Evolutionary conservation across 352 stramenopile species (phyloP).

Genomic region (Phytophthora ohioensis): DNA sequence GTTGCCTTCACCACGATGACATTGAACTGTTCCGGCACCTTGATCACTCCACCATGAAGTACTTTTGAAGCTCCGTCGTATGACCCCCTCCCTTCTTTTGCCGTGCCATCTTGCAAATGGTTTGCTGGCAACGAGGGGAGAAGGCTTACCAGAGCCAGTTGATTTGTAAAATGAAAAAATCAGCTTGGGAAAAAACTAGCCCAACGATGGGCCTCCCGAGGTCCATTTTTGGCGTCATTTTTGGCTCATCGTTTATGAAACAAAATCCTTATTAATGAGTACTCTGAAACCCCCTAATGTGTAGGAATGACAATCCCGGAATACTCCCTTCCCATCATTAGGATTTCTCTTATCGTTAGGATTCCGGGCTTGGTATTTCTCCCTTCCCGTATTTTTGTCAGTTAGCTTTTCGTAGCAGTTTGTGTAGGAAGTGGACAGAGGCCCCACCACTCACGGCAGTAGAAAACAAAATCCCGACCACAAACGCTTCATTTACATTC

Average conservation of each 20-base stretch:
- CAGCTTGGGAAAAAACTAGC: neutral
- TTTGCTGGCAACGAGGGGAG: neutral
- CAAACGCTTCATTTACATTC: too few relatives aligned
- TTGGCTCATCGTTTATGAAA: neutral
- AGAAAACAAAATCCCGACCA: too few relatives aligned
- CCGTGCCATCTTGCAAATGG: neutral
- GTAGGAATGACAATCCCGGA: too few relatives aligned
- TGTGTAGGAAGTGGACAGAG: too few relatives aligned
- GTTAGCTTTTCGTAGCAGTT: too few relatives aligned
- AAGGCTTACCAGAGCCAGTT: neutral
- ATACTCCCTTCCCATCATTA: too few relatives aligned
- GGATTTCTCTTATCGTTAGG: too few relatives aligned
- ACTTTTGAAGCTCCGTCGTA: constrained; percentile 10
- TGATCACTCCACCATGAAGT: constrained; percentile 6
- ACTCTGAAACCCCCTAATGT: neutral
- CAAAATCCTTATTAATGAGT: neutral
- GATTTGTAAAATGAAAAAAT: neutral
- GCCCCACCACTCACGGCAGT: too few relatives aligned
- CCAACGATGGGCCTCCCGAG: neutral
- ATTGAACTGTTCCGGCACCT: constrained; percentile 1
- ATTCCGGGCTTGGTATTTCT: too few relatives aligned
- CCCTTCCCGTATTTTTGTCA: too few relatives aligned
- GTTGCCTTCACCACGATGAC: constrained; percentile 8
- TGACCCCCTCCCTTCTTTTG: constrained; percentile 1
- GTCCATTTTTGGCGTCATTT: neutral